Evolutionary conservation across 495 filamentous ascomycete species (phyloP), one percentile per base, ranked within the genome.

Genomic region (Penicillium fimorum): DNA sequence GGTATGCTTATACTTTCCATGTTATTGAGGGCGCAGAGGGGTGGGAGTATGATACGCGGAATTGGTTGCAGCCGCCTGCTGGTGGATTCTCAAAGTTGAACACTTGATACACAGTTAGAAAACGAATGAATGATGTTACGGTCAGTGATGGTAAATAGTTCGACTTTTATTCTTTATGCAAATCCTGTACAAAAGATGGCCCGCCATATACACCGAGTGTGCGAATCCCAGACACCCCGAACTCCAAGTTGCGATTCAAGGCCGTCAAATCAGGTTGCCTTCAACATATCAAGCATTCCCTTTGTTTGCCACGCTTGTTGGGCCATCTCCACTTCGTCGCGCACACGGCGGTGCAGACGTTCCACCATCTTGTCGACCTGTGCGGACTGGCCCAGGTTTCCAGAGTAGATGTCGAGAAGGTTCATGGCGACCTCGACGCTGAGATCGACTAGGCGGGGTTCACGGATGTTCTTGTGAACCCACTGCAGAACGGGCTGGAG

Each of bases 1-100:
- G 94, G 64, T 95, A 91, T 69, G 96, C 96, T 24, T 98, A 98
- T 73, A 98, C 95, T 0, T 98, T 97, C 64, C 94, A 98, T 77
- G 82, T 96, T 40, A 97, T 97, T 67, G 94, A 97, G 71, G 90
- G 90, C 0, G 86, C 89, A 47, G 82, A 86, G 40, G 74, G 75
- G 18, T 79, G 73, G 75, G 74, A 74, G 38, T 98, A 96, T 71
- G 95, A 97, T 74, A 80, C 79, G 73, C 76, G 78, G 69, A 98
- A 98, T 69, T 98, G 94, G 94, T 64, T 98, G 66, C 92, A 96
- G 76, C 91, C 91, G 45, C 83, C 90, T 2, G 71, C 78, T 52
- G 81, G 80, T 48, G 92, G 90, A 0, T 96, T 97, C 59, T 87
- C 88, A 3, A 87, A 63, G 70, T 62, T 96, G 51, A 20, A 45